Evolutionary conservation across 768 basidiomycete genomes (phyloP), one percentile per base, ranked within the genome.

Genomic region (Chalciporus sphaerocephalus): DNA sequence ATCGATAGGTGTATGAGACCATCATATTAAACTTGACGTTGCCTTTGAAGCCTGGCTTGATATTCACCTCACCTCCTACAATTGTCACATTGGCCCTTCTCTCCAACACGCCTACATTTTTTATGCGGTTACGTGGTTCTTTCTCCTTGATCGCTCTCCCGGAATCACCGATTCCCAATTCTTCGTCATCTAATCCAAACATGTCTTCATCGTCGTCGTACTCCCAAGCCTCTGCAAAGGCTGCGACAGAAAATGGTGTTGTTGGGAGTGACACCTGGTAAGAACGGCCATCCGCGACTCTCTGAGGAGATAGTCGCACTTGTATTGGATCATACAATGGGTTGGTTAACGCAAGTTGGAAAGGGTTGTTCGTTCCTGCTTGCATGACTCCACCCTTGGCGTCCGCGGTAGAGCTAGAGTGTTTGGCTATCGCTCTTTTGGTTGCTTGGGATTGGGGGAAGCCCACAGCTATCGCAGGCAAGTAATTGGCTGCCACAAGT

Each of bases 141-240:
- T 76, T 79, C 5, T 58, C 70, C 67, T 55, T 76, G 72, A 50
- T 66, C 61, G 32, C 69, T 61, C 50, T 72, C 54, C 57, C 72
- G 50, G 28, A 61, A 50, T 57, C 69, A 54, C 55, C 61, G 23
- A 55, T 55, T 10, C 65, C 53, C 44, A 69, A 54, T 25, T 67
- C 69, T 36, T 72, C 72, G 20, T 71, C 73, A 32, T 70, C 67
- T 30, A 65, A 60, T 28, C 78, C 80, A 56, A 85, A 85, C 87
- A 90, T 88, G 35, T 76, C 77, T 25, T 91, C 92, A 47, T 95
- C 92, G 47, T 93, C 93, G 43, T 96, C 95, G 51, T 93, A 96
- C 64, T 98, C 93, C 95, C 95, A 98, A 25, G 91, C 92, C 62
- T 98, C 96, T 15, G 92, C 92, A 59, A 87, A 94, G 2, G 95